Evolutionary conservation across 2,329 filamentous ascomycete genomes (phyloP).

Genomic region (Penicillium sp.): DNA sequence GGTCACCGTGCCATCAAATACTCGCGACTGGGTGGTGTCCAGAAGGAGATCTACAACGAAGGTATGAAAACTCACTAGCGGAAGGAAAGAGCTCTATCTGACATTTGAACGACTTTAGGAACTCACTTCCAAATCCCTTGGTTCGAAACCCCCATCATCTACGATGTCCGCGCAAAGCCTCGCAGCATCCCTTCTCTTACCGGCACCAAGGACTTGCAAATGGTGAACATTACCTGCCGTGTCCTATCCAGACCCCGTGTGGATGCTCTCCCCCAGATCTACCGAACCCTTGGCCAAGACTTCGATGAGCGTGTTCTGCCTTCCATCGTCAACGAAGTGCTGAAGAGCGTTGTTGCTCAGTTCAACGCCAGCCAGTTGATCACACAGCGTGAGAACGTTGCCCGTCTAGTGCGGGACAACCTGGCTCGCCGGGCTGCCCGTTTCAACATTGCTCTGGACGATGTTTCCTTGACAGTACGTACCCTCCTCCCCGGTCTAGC

Average conservation of each 20-base stretch:
- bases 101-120: constrained; percentile 52
- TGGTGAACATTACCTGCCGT: constrained; percentile 99
- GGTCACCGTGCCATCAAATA: constrained; percentile 99
- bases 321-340: constrained; percentile 96
- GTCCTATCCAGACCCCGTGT: constrained; percentile 89
- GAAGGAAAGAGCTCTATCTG: constrained; percentile 8
- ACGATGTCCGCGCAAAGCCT: constrained; percentile 97
- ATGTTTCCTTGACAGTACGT: constrained; percentile 90
- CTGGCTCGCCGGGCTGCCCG: constrained; percentile 83
- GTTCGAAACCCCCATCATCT: constrained; percentile 95
- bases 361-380: constrained; percentile 99
- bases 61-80: constrained; percentile 52
- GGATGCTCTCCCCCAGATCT: constrained; percentile 90
- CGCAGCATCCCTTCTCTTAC: constrained; percentile 95
- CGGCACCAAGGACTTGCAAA: constrained; percentile 98
- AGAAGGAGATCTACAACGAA: constrained; percentile 95
- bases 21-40: constrained; percentile 84
- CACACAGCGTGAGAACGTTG: constrained; percentile 97
- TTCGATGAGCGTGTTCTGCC: constrained; percentile 97
- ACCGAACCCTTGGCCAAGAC: constrained; percentile 89
- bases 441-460: constrained; percentile 96
- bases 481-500: neutral
- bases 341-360: constrained; percentile 98
- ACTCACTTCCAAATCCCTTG: constrained; percentile 93
- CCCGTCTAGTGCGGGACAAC: constrained; percentile 87